These are phyloP conservation scores for Cenchrus purpureus DNA, from an alignment of 176 grass and related monocot genomes.

Conservation along the genomic window DNA sequence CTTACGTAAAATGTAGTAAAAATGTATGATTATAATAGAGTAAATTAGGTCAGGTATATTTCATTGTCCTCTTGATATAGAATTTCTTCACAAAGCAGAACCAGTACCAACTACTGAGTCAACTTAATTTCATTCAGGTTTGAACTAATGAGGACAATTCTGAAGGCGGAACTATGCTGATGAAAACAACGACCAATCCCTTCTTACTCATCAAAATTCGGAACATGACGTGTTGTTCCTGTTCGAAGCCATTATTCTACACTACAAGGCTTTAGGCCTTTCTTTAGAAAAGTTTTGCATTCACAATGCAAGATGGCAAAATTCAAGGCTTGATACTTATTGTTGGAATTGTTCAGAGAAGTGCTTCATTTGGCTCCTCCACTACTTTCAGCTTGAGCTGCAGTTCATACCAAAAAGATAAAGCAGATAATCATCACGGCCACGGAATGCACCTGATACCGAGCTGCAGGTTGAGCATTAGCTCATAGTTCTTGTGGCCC, in stretches of 20 bases:
- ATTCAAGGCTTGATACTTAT: too few relatives aligned
- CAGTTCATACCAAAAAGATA: neutral
- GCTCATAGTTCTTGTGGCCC: conserved; percentile 96
- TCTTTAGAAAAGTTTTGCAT: neutral
- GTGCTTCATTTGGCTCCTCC: neutral
- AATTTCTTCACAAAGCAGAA: conserved; percentile 22
- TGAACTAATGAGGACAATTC: neutral
- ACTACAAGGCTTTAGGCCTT: neutral
- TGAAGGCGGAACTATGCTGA: neutral
- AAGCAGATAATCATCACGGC: neutral
- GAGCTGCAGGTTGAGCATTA: conserved; percentile 98
- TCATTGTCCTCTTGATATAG: neutral
- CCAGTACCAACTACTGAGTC: neutral
- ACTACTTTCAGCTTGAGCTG: neutral
- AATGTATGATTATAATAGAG: conserved; percentile 29
- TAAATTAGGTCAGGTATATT: neutral
- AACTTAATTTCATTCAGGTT: conserved; percentile 10
- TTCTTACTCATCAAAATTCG: neutral
- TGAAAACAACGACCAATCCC: neutral
- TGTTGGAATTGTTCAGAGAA: too few relatives aligned
- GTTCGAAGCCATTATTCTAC: conserved; percentile 11
- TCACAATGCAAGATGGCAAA: neutral
- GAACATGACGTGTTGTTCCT: neutral
- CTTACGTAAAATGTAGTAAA: neutral
- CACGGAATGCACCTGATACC: conserved; percentile 76